Evolutionary conservation across 352 stramenopile species (phyloP), one percentile per base, ranked within the genome.

Genomic region (Pythium vanterpoolii): DNA sequence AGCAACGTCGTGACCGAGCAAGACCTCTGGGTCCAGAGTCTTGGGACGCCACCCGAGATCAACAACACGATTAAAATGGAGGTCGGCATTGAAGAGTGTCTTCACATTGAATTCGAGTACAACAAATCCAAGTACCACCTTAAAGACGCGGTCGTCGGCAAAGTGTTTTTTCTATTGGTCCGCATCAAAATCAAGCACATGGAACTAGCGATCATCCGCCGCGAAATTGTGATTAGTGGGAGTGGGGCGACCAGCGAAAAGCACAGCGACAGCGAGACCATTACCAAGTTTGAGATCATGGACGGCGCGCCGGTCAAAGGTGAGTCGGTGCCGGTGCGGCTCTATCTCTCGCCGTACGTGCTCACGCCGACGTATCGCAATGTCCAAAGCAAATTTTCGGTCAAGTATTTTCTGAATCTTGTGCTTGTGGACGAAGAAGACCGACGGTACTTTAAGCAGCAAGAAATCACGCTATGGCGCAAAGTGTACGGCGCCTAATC

Each of bases 91-190:
- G 97, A 99, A 79, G 97, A 99, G 55, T 99, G 96, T 80, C 83
- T 99, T 27, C 97, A 99, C 68, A 98, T 99, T 71, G 97, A 99
- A 83, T 99, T 99, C 68, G 90, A 99, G 71, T 99, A 98, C 75
- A 89, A 99, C 68, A 97, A 97, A 62, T 85, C 91, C 45, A 91
- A 88, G 63, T 99, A 98, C 77, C 93, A 99, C 70, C 79, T 99
- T 18, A 79, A 97, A 7, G 97, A 99, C 69, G 90, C 98, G 4
- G 97, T 99, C 64, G 79, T 96, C 11, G 97, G 96, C 50, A 98
- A 98, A 68, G 97, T 99, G 57, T 97, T 98, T 66, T 99, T 99
- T 67, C 62, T 98, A 27, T 72, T 99, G 40, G 96, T 99, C 47
- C 82, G 95, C 26, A 99, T 99, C 74, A 99, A 99, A 77, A 99